Percentiles rank a stretch among this genome's conserved stretches.
Conservation (phyloP, 1,139 yeast genomes). For the Spathaspora sp. region DNA sequence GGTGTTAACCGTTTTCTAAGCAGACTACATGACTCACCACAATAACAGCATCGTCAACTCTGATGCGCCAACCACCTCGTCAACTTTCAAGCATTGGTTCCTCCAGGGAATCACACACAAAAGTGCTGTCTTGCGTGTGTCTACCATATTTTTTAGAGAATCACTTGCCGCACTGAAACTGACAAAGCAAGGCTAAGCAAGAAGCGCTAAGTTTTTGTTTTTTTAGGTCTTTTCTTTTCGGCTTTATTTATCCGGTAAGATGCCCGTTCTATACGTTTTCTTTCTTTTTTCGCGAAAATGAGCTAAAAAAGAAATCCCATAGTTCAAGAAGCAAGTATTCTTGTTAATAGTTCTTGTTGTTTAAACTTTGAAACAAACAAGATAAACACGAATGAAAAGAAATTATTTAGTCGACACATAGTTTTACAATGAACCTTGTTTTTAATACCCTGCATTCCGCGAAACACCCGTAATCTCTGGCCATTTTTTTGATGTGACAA, state of each 20-base stretch:
- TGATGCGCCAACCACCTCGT: neutral
- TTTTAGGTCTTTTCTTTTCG: neutral
- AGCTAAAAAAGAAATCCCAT: neutral
- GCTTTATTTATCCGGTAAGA: conserved; percentile 1
- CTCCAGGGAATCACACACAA: neutral
- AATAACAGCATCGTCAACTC: no score
- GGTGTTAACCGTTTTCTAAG: no score
- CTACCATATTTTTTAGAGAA: neutral
- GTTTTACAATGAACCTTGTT: neutral
- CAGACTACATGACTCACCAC: no score
- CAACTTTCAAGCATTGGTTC: neutral
- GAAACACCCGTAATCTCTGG: neutral
- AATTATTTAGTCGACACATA: neutral
- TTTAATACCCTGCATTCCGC: neutral
- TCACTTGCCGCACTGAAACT: neutral
- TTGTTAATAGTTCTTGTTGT: neutral
- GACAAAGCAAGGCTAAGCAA: neutral
- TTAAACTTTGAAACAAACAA: neutral
- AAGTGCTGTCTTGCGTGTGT: neutral
- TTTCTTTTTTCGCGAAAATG: neutral
- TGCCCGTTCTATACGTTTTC: neutral
- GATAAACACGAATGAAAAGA: neutral
- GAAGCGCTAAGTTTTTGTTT: neutral
- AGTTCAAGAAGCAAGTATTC: neutral
- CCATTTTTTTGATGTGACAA: neutral